Base-by-base conservation (phyloP, 352 stramenopile genomes). In the Phytophthora idaei region DNA sequence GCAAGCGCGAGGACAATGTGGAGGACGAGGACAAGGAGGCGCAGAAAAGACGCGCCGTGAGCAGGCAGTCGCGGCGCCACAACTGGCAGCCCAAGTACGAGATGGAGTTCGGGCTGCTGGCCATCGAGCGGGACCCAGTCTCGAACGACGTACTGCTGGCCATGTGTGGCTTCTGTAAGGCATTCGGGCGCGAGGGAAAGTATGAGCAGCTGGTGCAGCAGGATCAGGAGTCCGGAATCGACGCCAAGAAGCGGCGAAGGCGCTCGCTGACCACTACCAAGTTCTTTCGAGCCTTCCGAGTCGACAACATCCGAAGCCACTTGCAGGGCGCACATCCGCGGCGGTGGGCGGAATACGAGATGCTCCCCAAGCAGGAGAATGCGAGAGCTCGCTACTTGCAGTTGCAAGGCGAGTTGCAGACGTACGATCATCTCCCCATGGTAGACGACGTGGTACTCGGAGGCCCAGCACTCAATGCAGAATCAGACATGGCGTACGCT, bases 301-400 rank as follows among this genome's bases (percentile, higher is more conserved):
- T 95, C 11, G 87, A 95, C 74, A 95, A 95, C 59, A 93, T 95
- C 66, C 87, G 87, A 46, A 95, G 85, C 70, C 87, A 95, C 51
- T 50, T 95, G 65, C 81, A 87, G n/a, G 80, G 82, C 21, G 83
- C 87, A 14, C 85, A 93, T 50, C 87, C 85, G 28, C 76, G 82
- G 2, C 85, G 85, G 12, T 95, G 87, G 87, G 71, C 77, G 8
- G 85, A 93, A 57, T 95, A 89, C 55, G 83, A 95, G 52, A 64
- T 89, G 68, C 80, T 95, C 8, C 85, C 87, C 5, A 95, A 95
- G 74, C 83, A 92, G 55, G 83, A 89, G 8, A 67, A 69, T 4
- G 61, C 89, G 27, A 75, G 85, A 31, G 61, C 78, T 42, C 67
- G 81, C 5, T 93, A 79, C 64, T 55, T 93, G 67, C 77, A 90